Percentiles rank a stretch among this genome's conserved stretches.
Conservation (phyloP, 257 asterid species). For the Linaria vulgaris region DNA sequence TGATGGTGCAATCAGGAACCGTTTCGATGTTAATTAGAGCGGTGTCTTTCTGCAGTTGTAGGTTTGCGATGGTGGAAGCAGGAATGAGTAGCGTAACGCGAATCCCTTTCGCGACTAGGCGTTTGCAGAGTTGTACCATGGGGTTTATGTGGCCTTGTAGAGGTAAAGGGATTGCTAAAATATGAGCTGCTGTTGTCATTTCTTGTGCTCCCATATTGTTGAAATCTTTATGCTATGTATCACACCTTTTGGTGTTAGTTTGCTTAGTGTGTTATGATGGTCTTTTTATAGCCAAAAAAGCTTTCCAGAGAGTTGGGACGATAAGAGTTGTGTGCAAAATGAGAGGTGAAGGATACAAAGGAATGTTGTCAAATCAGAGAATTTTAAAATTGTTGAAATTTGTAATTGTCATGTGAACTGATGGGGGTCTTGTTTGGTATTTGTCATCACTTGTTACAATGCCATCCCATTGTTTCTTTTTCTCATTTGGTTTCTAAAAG, state of each 20-base stretch:
- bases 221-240: neutral
- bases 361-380: no score
- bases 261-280: neutral
- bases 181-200: slow-evolving; percentile 27
- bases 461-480: no score
- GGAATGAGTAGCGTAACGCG: slow-evolving; percentile 35
- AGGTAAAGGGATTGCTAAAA: slow-evolving; percentile 37
- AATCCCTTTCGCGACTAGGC: slow-evolving; percentile 31
- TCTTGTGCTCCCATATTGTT: neutral
- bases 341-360: no score
- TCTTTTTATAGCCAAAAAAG: neutral
- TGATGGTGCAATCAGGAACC: slow-evolving; percentile 27
- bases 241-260: neutral
- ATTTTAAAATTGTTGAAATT: no score
- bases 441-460: no score
- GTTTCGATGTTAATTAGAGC: slow-evolving; percentile 27
- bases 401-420: no score
- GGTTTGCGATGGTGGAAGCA: slow-evolving; percentile 3
- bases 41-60: slow-evolving; percentile 1
- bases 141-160: slow-evolving; percentile 51
- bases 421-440: no score
- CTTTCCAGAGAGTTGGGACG: no score
- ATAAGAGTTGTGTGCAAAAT: no score
- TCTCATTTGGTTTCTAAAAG: no score
- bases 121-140: slow-evolving; percentile 39